Evolutionary conservation across 2,329 filamentous ascomycete species (phyloP).

Genomic region (Fusarium sp.): DNA sequence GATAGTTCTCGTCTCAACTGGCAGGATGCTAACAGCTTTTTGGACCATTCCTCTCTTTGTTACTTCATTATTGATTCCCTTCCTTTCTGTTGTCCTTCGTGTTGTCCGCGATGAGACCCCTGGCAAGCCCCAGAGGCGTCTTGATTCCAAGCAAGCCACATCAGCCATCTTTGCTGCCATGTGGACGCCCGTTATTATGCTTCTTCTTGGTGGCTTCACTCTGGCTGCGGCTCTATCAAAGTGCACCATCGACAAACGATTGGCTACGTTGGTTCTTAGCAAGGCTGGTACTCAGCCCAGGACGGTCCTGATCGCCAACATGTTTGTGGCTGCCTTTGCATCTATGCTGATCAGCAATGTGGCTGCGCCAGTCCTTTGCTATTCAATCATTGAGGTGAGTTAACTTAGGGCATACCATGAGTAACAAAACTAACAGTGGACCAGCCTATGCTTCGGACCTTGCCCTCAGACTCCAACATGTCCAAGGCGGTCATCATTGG

Average conservation of each 20-base stretch:
- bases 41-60: slow-evolving; percentile 96
- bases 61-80: slow-evolving; percentile 92
- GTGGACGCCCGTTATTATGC: slow-evolving; percentile 99
- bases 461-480: slow-evolving; percentile 91
- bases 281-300: slow-evolving; percentile 93
- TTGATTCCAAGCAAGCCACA: slow-evolving; percentile 85
- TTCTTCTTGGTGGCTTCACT: slow-evolving; percentile 94
- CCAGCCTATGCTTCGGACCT: slow-evolving; percentile 91
- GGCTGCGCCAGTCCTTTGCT: slow-evolving; percentile 95
- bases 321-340: slow-evolving; percentile 97
- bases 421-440: slow-evolving; percentile 15
- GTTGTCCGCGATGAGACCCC: slow-evolving; percentile 82
- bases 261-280: slow-evolving; percentile 95
- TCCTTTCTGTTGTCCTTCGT: slow-evolving; percentile 86
- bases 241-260: slow-evolving; percentile 96
- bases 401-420: rapidly evolving
- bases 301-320: slow-evolving; percentile 94
- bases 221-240: slow-evolving; percentile 95
- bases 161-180: slow-evolving; percentile 91
- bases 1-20: not conserved
- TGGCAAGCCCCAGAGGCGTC: slow-evolving; percentile 69
- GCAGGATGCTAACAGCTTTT: slow-evolving; percentile 17
- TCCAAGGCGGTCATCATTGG: slow-evolving; percentile 95
- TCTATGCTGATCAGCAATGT: slow-evolving; percentile 99
- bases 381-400: slow-evolving; percentile 91